Evolutionary conservation across 371 early-diverging fungal genomes (phyloP), one percentile per base, ranked within the genome.

Genomic region (Mucor sp.): DNA sequence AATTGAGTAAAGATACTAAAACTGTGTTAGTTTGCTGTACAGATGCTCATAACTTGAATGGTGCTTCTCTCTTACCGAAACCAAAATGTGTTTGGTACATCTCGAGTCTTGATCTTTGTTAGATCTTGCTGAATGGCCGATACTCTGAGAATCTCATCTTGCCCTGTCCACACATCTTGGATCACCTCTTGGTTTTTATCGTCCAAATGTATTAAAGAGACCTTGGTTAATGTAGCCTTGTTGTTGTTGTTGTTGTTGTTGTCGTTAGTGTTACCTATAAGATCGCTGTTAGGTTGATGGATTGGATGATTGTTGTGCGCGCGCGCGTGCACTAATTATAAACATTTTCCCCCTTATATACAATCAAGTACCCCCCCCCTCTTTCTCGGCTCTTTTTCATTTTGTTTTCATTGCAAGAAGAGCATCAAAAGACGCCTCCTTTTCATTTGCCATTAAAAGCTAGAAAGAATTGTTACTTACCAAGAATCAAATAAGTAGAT

Each of bases 81-180:
- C 60, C 65, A 69, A 41, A 58, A 60, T 21, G 35, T 60, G 50
- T 60, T 55, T 27, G 58, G 56, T 30, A 48, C 44, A 47, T 58
- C 39, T 41, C 44, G 15, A 17, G 15, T 15, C 19, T 33, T 21
- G 3, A 68, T 17, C 15, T 63, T 44, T 58, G 39, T 44, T 37
- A 69, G 60, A 60, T 69, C 60, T 33, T 69, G 69, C 47, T 69
- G 69, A 35, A 69, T 50, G 8, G 63, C 69, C 17, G 69, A 60
- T 17, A 65, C 69, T 60, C 55, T 64, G 6, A 56, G 56, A 12
- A 65, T 4, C 14, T 60, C 56, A 56, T 69, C 65, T 25, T 56
- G 41, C 6, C 69, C 69, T 14, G 43, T 60, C 69, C 65, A 65
- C 6, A 69, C 59, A n/a, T 63, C 55, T 43, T 65, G 55, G 35